Evolutionary conservation across 345 rosid species (phyloP).

Genomic region (Erodium maritimum): DNA sequence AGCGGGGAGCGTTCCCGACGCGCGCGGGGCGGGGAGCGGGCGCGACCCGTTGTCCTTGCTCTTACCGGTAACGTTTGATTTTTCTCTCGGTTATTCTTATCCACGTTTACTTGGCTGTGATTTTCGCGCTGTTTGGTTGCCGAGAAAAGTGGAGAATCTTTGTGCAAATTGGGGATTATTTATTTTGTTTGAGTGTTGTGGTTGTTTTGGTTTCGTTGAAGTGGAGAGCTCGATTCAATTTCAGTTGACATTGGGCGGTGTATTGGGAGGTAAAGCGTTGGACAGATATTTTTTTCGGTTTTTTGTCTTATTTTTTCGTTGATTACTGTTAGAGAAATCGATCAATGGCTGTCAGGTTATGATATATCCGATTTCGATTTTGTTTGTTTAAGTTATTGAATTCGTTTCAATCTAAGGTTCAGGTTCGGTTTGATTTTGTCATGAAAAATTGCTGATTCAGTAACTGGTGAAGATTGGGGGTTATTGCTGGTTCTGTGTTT

Average conservation of each 20-base stretch:
- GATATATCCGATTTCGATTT: background rate
- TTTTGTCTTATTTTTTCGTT: too few relatives aligned
- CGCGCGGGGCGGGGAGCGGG: too few relatives aligned
- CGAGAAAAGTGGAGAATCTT: background rate
- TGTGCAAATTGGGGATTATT: background rate
- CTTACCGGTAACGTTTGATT: background rate
- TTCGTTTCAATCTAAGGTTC: background rate
- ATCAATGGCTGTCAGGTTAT: background rate
- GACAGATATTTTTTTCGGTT: background rate
- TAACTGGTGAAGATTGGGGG: too few relatives aligned
- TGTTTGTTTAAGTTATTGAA: too few relatives aligned
- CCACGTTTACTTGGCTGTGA: background rate
- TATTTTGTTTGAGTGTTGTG: background rate
- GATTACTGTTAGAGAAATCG: background rate
- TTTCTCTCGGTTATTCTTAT: background rate
- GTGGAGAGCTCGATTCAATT: background rate
- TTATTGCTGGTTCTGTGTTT: background rate
- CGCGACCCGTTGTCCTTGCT: too few relatives aligned
- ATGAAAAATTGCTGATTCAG: too few relatives aligned
- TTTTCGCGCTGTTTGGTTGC: background rate
- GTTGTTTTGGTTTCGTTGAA: background rate
- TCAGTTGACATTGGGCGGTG: background rate
- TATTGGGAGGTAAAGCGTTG: background rate
- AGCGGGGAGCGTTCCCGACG: too few relatives aligned
- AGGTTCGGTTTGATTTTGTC: background rate